These are phyloP conservation scores for Exobasidium cylindrosporum DNA, from an alignment of 1,284 basidiomycete genomes.

Conservation along the genomic window DNA sequence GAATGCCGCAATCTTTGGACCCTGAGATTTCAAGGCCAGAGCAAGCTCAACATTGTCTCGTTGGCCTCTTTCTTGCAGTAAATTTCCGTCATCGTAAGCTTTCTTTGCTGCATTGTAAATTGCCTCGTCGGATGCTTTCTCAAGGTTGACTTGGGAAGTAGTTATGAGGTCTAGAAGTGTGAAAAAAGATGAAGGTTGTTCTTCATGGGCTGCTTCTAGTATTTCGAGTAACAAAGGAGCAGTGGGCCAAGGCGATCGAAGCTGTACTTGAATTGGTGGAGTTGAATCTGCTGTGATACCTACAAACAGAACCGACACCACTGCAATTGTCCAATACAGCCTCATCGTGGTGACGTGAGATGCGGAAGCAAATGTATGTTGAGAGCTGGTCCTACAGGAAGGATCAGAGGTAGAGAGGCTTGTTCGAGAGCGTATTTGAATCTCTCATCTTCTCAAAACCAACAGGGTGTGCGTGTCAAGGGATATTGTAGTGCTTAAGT, in stretches of 20 bases:
- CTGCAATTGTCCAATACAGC: no score
- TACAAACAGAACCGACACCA: no score
- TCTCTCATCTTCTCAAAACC: no score
- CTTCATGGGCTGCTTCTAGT: slow-evolving; percentile 63
- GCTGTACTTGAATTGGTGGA: slow-evolving; percentile 72
- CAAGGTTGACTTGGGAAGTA: background rate
- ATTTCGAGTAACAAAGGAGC: slow-evolving; percentile 75
- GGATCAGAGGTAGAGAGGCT: no score
- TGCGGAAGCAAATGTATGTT: no score
- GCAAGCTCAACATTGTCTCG: slow-evolving; percentile 34
- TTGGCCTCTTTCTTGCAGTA: slow-evolving; percentile 11
- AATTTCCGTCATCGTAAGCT: slow-evolving; percentile 4
- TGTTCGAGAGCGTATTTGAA: no score
- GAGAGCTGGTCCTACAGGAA: no score
- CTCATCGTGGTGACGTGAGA: no score
- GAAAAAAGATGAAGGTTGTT: slow-evolving; percentile 34
- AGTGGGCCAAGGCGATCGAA: slow-evolving; percentile 76
- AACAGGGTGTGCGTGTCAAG: no score
- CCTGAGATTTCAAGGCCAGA: slow-evolving; percentile 36
- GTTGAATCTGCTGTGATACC: slow-evolving; percentile 55
- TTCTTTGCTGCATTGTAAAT: slow-evolving; percentile 8
- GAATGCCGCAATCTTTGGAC: slow-evolving; percentile 41
- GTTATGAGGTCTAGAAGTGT: slow-evolving; percentile 27
- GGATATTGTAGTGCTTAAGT: no score
- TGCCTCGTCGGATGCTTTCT: slow-evolving; percentile 5